Evolutionary conservation across 495 filamentous ascomycete genomes (phyloP).

Genomic region (Tetracladium setigerum): DNA sequence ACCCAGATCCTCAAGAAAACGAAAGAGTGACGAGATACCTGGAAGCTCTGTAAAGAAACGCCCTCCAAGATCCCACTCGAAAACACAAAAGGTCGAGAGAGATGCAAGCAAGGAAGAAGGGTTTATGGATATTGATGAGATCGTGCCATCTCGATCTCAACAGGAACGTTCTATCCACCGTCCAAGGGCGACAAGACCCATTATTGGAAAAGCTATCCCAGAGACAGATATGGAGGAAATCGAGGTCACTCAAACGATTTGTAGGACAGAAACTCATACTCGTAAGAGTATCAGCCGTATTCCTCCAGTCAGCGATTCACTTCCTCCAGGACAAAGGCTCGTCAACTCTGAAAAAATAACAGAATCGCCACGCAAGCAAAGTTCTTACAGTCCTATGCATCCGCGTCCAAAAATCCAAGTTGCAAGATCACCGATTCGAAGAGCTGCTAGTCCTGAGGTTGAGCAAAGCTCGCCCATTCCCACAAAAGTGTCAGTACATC

Average conservation of each 20-base stretch:
- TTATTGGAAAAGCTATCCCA: slow-evolving; percentile 12
- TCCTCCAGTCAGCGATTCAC: slow-evolving; percentile 1
- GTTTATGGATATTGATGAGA: slow-evolving; percentile 28
- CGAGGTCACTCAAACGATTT: slow-evolving; percentile 20
- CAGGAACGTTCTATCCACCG: slow-evolving; percentile 20
- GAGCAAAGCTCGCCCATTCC: no score
- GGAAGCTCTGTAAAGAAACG: slow-evolving; percentile 17
- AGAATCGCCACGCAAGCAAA: slow-evolving; percentile 15
- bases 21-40: slow-evolving; percentile 66
- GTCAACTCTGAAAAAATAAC: neutral
- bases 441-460: neutral
- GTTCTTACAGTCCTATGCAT: slow-evolving; percentile 3
- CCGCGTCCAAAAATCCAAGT: slow-evolving; percentile 14
- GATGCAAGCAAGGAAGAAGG: slow-evolving; percentile 1
- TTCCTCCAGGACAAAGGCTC: neutral
- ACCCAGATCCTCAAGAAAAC: slow-evolving; percentile 40
- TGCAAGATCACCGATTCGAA: slow-evolving; percentile 8
- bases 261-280: slow-evolving; percentile 15
- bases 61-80: neutral
- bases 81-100: neutral
- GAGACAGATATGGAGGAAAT: slow-evolving; percentile 8
- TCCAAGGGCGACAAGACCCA: slow-evolving; percentile 15
- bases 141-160: slow-evolving; percentile 6
- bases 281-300: slow-evolving; percentile 15
- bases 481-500: neutral